phyloP scores from a whole-genome alignment of 192 early-diverging fungal species.

The Dispira simplex region DNA sequence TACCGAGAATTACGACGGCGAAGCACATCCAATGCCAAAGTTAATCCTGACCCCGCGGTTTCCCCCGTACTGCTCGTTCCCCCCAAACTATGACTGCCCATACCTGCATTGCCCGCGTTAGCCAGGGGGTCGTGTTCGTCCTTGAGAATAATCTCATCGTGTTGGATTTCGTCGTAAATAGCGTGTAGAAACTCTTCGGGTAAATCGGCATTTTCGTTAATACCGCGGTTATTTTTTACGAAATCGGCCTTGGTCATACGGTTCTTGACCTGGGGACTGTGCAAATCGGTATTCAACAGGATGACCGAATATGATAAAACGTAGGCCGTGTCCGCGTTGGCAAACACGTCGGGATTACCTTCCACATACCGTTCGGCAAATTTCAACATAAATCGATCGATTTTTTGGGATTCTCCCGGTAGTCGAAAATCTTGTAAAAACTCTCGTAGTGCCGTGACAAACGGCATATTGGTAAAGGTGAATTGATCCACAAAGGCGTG shows the following conservation, averaged over 20 bases:
- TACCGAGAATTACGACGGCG: slow-evolving; percentile 16
- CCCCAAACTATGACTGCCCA: slow-evolving; percentile 7
- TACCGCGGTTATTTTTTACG: slow-evolving; percentile 82
- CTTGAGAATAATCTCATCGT: slow-evolving; percentile 86
- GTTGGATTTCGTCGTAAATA: slow-evolving; percentile 70
- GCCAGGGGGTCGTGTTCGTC: slow-evolving; percentile 62
- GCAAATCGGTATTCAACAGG: slow-evolving; percentile 88
- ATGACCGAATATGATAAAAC: slow-evolving; percentile 85
- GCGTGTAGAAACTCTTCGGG: slow-evolving; percentile 46
- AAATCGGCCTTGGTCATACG: slow-evolving; percentile 81
- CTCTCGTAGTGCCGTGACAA: slow-evolving; percentile 62
- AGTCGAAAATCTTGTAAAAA: slow-evolving; percentile 84
- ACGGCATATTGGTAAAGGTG: slow-evolving; percentile 54
- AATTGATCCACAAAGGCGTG: slow-evolving; percentile 92
- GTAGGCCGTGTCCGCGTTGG: slow-evolving; percentile 87
- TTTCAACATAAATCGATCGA: slow-evolving; percentile 95
- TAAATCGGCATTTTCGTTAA: slow-evolving; percentile 74
- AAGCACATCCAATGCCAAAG: slow-evolving; percentile 18
- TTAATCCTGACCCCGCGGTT: background rate
- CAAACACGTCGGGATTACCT: slow-evolving; percentile 67
- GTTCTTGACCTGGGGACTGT: slow-evolving; percentile 70
- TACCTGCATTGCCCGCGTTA: slow-evolving; percentile 19
- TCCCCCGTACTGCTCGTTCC: background rate
- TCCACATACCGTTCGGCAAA: slow-evolving; percentile 86
- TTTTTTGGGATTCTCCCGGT: slow-evolving; percentile 91